These are phyloP conservation scores for Trichosporon inkin DNA, from an alignment of 1,284 basidiomycete species.

Conservation along the genomic window DNA sequence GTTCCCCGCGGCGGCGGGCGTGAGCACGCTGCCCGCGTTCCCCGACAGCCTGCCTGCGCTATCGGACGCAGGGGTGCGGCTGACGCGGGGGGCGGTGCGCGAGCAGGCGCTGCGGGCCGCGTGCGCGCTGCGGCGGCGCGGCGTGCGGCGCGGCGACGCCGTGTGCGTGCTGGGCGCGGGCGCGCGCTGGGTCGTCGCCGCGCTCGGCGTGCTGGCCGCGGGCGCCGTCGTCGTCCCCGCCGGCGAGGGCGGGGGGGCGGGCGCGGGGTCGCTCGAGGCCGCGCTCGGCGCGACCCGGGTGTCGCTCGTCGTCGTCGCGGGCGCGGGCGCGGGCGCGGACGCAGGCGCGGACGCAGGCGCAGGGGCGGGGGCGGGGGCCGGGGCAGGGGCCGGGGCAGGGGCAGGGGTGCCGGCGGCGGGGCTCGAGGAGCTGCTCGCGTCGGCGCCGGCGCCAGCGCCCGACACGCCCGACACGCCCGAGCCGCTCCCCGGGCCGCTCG, in stretches of 20 bases:
- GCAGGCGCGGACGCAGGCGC: too few species aligned
- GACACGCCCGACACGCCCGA: too few species aligned
- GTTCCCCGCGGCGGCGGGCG: background rate
- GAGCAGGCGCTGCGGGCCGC: background rate
- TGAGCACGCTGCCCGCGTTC: background rate
- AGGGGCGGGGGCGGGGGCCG: too few species aligned
- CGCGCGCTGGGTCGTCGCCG: conserved; percentile 60
- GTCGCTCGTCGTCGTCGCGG: too few species aligned
- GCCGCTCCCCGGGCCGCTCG: too few species aligned
- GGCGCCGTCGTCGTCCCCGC: conserved; percentile 23
- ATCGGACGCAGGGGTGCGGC: background rate
- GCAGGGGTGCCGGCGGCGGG: too few species aligned
- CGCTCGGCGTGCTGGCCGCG: conserved; percentile 55
- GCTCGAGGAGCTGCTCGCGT: too few species aligned
- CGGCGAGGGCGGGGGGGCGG: background rate
- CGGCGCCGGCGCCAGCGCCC: too few species aligned
- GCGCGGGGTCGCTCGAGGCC: background rate
- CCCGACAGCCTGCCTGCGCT: background rate
- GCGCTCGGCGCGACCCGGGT: background rate
- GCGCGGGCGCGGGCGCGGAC: too few species aligned
- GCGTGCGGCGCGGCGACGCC: background rate
- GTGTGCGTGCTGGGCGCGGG: conserved; percentile 26
- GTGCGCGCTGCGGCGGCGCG: background rate
- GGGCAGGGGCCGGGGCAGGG: too few species aligned
- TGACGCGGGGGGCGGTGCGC: background rate